Evolutionary conservation across 805 yeast species (phyloP).

Genomic region (Pichia gijzeniarum): DNA sequence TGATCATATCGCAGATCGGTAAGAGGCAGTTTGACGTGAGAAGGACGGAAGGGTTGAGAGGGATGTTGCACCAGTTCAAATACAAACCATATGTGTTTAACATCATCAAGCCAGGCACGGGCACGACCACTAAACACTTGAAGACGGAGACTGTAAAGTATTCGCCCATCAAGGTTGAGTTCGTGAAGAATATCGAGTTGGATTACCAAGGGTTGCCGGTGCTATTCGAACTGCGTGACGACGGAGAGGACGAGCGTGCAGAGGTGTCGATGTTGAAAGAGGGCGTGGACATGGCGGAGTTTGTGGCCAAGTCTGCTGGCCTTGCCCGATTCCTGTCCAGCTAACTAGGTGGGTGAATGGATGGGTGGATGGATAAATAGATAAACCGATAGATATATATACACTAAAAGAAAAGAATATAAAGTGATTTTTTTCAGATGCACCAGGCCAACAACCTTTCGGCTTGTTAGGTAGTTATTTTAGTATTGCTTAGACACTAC

Average conservation of each 20-base stretch:
- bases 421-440: no score
- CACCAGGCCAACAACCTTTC: no score
- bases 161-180: slow-evolving; percentile 15
- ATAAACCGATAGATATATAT: no score
- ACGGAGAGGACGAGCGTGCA: slow-evolving; percentile 21
- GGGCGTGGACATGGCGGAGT: slow-evolving; percentile 7
- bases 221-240: slow-evolving; percentile 23
- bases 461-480: no score
- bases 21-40: slow-evolving; percentile 18
- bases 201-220: slow-evolving; percentile 23
- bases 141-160: slow-evolving; percentile 5
- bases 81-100: slow-evolving; percentile 10
- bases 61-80: slow-evolving; percentile 6
- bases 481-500: no score
- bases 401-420: no score
- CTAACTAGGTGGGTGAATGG: neutral
- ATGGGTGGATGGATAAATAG: no score
- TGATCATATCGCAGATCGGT: slow-evolving; percentile 21
- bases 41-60: slow-evolving; percentile 6
- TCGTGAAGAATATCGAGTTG: slow-evolving; percentile 25
- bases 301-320: slow-evolving; percentile 7
- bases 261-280: slow-evolving; percentile 23
- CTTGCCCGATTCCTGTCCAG: neutral
- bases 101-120: neutral
- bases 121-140: neutral